Conservation (phyloP, 805 yeast species). For the Ogataea neopini region DNA sequence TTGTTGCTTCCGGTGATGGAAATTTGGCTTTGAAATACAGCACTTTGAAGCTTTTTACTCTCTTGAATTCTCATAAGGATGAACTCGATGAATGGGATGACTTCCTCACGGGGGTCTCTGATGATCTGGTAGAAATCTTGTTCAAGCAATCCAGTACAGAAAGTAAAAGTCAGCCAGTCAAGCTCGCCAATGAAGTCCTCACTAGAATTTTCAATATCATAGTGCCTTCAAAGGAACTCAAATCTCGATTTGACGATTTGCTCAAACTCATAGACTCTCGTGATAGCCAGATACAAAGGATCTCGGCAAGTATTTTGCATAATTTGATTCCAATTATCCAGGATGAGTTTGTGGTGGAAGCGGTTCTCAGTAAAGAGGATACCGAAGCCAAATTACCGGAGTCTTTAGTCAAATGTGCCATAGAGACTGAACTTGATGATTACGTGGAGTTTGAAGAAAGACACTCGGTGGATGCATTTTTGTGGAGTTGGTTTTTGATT, state of each 20-base stretch:
- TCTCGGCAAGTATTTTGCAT: slow-evolving; percentile 42
- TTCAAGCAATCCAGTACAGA: slow-evolving; percentile 16
- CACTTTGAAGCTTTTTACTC: slow-evolving; percentile 45
- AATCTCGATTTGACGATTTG: slow-evolving; percentile 37
- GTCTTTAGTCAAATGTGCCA: slow-evolving; percentile 39
- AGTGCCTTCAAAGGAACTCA: slow-evolving; percentile 36
- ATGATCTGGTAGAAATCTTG: slow-evolving; percentile 46
- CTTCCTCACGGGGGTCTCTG: slow-evolving; percentile 37
- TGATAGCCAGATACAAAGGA: slow-evolving; percentile 44
- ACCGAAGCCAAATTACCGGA: slow-evolving; percentile 43
- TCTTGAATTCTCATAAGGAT: slow-evolving; percentile 31
- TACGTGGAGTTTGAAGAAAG: slow-evolving; percentile 43
- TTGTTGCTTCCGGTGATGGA: slow-evolving; percentile 30
- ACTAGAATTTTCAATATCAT: slow-evolving; percentile 17
- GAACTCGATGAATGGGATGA: slow-evolving; percentile 40
- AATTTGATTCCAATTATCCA: slow-evolving; percentile 47
- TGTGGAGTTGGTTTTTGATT: slow-evolving; percentile 71
- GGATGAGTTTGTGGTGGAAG: slow-evolving; percentile 62
- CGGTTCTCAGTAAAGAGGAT: slow-evolving; percentile 50
- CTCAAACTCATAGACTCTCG: slow-evolving; percentile 33
- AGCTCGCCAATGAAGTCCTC: slow-evolving; percentile 39
- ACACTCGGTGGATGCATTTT: slow-evolving; percentile 40
- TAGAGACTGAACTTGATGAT: slow-evolving; percentile 33
- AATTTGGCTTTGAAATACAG: slow-evolving; percentile 45
- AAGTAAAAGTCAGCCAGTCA: slow-evolving; percentile 33